These are phyloP conservation scores for Paspalum notatum DNA, from an alignment of 176 grass and related monocot genomes.

Conservation along the genomic window DNA sequence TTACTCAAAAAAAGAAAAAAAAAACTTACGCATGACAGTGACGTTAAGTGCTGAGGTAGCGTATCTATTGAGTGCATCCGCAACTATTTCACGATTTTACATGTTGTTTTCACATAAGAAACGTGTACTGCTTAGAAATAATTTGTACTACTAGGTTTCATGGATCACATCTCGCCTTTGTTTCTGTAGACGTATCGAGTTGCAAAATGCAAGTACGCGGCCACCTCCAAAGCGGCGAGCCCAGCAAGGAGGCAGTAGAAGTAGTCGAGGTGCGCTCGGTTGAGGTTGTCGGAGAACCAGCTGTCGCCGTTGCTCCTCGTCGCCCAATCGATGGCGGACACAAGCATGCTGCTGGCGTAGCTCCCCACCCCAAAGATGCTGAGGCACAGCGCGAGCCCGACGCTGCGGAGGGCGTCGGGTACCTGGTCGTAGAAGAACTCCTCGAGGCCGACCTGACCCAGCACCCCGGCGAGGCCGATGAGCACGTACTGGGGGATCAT, in stretches of 20 bases:
- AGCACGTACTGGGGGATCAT: slow-evolving; percentile 65
- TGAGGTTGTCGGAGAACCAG: slow-evolving; percentile 22
- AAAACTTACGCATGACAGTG: too few relatives aligned
- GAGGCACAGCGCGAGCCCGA: slow-evolving; percentile 12
- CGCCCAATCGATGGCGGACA: slow-evolving; percentile 11
- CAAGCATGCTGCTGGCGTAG: background rate
- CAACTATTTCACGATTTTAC: background rate
- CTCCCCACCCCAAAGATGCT: slow-evolving; percentile 12
- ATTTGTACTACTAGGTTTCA: background rate
- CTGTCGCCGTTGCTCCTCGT: background rate
- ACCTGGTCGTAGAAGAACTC: slow-evolving; percentile 23
- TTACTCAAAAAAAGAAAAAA: too few relatives aligned
- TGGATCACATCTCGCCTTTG: background rate
- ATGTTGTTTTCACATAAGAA: background rate
- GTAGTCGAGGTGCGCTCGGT: background rate
- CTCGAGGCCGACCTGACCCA: background rate
- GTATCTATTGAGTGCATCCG: too few relatives aligned
- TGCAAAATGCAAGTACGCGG: background rate
- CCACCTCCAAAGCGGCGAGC: slow-evolving; percentile 4
- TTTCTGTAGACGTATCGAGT: slow-evolving; percentile 1
- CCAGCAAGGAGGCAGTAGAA: slow-evolving; percentile 4
- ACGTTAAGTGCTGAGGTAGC: too few relatives aligned
- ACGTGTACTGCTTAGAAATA: background rate
- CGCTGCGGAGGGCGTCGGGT: slow-evolving; percentile 43
- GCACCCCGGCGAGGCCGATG: slow-evolving; percentile 3